These are phyloP conservation scores for Puccinia triticina DNA, from an alignment of 1,284 basidiomycete species.

Conservation along the genomic window DNA sequence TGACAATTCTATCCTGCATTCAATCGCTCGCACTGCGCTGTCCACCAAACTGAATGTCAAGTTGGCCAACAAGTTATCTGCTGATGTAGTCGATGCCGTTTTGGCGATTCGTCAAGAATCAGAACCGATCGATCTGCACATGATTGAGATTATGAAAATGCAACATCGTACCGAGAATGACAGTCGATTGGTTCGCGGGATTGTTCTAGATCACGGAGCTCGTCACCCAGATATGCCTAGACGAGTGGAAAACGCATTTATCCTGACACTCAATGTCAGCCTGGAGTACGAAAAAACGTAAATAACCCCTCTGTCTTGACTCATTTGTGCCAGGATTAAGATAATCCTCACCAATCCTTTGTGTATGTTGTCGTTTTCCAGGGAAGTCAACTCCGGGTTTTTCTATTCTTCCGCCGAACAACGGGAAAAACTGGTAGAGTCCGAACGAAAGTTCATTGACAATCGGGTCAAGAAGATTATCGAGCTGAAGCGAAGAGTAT, in stretches of 20 bases:
- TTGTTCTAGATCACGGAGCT: constrained; percentile 91
- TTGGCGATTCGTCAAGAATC: constrained; percentile 78
- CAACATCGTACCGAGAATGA: constrained; percentile 97
- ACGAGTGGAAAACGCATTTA: constrained; percentile 92
- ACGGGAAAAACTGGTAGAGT: constrained; percentile 97
- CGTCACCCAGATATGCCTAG: constrained; percentile 99
- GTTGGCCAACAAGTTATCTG: constrained; percentile 85
- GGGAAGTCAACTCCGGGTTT: constrained; percentile 99
- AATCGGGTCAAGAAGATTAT: constrained; percentile 95
- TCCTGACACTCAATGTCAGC: constrained; percentile 95
- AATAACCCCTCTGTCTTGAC: constrained; percentile 60
- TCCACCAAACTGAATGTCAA: constrained; percentile 85
- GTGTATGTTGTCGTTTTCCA: no score
- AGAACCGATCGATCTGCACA: constrained; percentile 95
- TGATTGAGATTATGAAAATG: constrained; percentile 99
- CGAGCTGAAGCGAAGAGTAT: constrained; percentile 93
- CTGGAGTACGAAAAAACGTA: constrained; percentile 99
- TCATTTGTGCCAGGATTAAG: constrained; percentile 4
- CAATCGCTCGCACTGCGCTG: constrained; percentile 90
- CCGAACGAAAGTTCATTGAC: constrained; percentile 91
- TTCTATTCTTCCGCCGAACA: constrained; percentile 99
- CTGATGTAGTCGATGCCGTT: constrained; percentile 94
- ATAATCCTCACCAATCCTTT: background rate
- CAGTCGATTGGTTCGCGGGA: constrained; percentile 91
- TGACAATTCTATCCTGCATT: constrained; percentile 86